A percentile compares a stretch with the other conserved stretches of the same genome.
These are phyloP conservation scores for Tilletia caries DNA, from an alignment of 1,284 basidiomycete genomes.

Conservation along the genomic window DNA sequence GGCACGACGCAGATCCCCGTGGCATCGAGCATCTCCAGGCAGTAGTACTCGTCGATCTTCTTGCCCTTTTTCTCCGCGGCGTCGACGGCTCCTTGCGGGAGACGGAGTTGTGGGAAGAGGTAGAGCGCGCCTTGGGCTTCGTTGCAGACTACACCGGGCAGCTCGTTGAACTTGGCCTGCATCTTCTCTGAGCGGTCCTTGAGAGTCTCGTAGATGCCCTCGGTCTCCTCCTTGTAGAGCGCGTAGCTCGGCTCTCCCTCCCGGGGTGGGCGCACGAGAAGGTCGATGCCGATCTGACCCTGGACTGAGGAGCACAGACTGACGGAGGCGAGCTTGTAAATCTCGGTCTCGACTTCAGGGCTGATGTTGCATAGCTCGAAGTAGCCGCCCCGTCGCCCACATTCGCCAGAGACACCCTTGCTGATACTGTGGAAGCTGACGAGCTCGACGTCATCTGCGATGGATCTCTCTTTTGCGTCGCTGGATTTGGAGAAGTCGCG, in stretches of 20 bases:
- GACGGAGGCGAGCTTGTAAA: conserved; percentile 51
- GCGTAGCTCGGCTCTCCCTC: conserved; percentile 41
- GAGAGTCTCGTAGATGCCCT: conserved; percentile 39
- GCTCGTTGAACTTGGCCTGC: conserved; percentile 36
- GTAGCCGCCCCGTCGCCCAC: conserved; percentile 50
- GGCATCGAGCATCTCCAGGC: conserved; percentile 43
- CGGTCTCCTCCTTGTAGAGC: conserved; percentile 36
- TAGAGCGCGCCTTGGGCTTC: conserved; percentile 76
- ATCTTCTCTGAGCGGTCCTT: conserved; percentile 36
- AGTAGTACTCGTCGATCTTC: conserved; percentile 50
- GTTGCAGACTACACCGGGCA: conserved; percentile 38
- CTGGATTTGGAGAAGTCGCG: conserved; percentile 33
- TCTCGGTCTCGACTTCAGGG: conserved; percentile 43
- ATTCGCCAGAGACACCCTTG: conserved; percentile 51
- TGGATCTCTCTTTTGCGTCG: conserved; percentile 29
- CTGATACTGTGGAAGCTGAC: conserved; percentile 51
- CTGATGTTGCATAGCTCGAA: conserved; percentile 50
- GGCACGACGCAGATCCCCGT: conserved; percentile 52
- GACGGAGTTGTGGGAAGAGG: conserved; percentile 72
- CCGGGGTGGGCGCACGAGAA: conserved; percentile 46
- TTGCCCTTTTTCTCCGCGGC: conserved; percentile 37
- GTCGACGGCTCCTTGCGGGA: conserved; percentile 56
- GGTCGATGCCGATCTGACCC: conserved; percentile 51
- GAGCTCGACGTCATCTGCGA: conserved; percentile 45
- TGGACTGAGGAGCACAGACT: conserved; percentile 48